Evolutionary conservation across 2,329 filamentous ascomycete genomes (phyloP), one percentile per base, ranked within the genome.

Genomic region (Nigrospora osmanthi): DNA sequence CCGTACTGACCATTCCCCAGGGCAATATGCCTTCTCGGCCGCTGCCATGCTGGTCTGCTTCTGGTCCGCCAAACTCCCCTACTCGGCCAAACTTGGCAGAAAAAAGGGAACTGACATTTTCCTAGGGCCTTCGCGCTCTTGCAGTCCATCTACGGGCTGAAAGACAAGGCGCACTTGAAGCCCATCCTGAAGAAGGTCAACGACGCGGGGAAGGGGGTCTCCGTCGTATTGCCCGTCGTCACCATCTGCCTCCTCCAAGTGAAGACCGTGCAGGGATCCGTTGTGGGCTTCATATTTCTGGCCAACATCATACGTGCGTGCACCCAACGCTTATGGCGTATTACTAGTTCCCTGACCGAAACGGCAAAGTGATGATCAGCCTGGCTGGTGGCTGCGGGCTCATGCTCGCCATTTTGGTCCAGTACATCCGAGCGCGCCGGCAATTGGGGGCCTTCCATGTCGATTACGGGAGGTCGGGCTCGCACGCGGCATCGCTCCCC

Each of bases 391-490:
- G 67, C 13, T 58, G 54, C 13, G 34, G 66, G 5, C 54, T 70
- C 3, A 58, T 71, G 17, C 38, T 68, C 6, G 57, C 64, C n/a
- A 70, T 69, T 32, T 53, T 72, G 6, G 57, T 54, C 40, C 67
- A 64, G 54, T 72, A 72, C 42, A 50, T 72, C 13, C 58, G 60
- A 43, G 63, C 65, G n/a, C 59, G 65, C 14, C 51, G 59, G n/a
- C 54, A 65, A 11, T 48, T 61, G 14, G 41, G 54, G 4, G 52
- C 55, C 0, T 66, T 60, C 59, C 59, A 58, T 40, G 59, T 58
- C 31, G 57, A 38, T 23, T 66, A 61, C 49, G 61, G 51, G 42
- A 60, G 57, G 31, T 34, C 40, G 7, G 32, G 28, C 13, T 43
- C 37, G 3, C 51, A 51, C 15, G 51, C 33, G 13, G 36, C 16